Evolutionary conservation across 768 basidiomycete species (phyloP).

Genomic region (Tylopilus vinaceipallidus): DNA sequence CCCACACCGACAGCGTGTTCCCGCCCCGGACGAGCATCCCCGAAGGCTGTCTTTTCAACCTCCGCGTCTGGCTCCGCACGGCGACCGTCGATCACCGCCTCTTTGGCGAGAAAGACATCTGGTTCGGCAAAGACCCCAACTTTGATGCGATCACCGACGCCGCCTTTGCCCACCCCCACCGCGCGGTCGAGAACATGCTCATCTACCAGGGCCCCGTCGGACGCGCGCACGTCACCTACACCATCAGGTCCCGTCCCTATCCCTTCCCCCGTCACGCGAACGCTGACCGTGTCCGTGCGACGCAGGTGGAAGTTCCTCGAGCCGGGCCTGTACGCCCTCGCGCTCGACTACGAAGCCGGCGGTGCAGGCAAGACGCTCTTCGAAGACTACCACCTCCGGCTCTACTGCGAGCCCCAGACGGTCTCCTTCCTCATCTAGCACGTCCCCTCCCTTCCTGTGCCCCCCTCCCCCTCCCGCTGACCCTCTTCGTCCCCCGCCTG

Average conservation of each 20-base stretch:
- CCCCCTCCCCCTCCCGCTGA: background rate
- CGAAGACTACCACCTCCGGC: constrained; percentile 48
- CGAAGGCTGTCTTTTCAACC: constrained; percentile 49
- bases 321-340: constrained; percentile 49
- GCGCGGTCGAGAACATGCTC: constrained; percentile 41
- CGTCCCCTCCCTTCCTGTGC: constrained; percentile 18
- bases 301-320: constrained; percentile 50
- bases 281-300: background rate
- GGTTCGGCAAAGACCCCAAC: constrained; percentile 66
- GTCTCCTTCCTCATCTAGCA: constrained; percentile 63
- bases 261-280: background rate
- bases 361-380: constrained; percentile 57
- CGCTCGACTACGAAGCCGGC: constrained; percentile 63
- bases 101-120: constrained; percentile 63
- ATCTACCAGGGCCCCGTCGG: constrained; percentile 58
- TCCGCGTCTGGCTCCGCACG: constrained; percentile 64
- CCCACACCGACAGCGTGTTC: constrained; percentile 41
- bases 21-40: constrained; percentile 59
- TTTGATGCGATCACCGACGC: constrained; percentile 57
- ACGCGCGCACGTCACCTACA: constrained; percentile 54
- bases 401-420: constrained; percentile 53
- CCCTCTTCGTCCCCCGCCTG: background rate
- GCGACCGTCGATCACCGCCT: constrained; percentile 59
- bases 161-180: constrained; percentile 51
- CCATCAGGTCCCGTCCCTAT: constrained; percentile 40